These are phyloP conservation scores for Phylloporus arenicola DNA, from an alignment of 768 basidiomycete species.

Conservation along the genomic window DNA sequence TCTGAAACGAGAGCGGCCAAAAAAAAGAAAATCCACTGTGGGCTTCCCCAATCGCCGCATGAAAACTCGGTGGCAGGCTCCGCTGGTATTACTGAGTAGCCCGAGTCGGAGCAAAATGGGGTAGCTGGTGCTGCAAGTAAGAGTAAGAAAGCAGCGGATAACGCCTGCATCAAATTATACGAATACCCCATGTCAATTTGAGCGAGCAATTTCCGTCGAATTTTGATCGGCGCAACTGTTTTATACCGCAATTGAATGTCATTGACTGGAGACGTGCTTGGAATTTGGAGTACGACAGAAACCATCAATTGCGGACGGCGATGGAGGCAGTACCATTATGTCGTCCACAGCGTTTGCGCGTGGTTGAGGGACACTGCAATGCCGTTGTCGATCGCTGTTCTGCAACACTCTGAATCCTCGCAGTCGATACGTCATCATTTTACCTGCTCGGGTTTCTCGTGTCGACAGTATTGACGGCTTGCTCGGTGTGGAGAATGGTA, in stretches of 20 bases:
- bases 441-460: background rate
- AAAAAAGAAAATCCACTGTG: background rate
- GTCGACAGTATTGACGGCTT: background rate
- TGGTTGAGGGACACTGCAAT: background rate
- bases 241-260: conserved; percentile 4
- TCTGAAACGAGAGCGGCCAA: background rate
- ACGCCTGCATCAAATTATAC: conserved; percentile 4
- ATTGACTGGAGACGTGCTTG: background rate
- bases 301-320: background rate
- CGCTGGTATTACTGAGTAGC: background rate
- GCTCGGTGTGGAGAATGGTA: too few species aligned
- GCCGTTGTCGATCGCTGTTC: conserved; percentile 9
- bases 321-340: background rate
- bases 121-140: background rate
- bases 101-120: background rate
- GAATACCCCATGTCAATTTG: conserved; percentile 9
- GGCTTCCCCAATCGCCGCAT: background rate
- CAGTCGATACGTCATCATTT: conserved; percentile 18
- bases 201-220: conserved; percentile 22
- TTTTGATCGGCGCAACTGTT: conserved; percentile 19
- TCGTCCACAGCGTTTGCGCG: background rate
- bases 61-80: conserved; percentile 1
- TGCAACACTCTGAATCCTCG: background rate
- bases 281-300: background rate
- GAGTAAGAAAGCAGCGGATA: conserved; percentile 7